Conservation (phyloP, 2,329 filamentous ascomycete species). For the Ciborinia camelliae region DNA sequence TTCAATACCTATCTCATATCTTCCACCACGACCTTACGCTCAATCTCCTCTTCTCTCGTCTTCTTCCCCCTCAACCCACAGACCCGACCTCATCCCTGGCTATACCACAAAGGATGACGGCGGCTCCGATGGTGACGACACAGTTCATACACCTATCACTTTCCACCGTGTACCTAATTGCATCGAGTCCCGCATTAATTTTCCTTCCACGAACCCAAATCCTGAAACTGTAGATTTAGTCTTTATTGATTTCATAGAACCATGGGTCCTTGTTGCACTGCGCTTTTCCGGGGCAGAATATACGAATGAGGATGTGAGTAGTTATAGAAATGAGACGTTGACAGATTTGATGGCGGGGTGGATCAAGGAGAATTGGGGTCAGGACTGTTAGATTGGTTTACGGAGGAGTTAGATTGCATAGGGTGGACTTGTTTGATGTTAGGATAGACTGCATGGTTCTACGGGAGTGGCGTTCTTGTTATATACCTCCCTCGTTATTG, state of each 20-base stretch:
- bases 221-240: slow-evolving; percentile 80
- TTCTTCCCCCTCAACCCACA: slow-evolving; percentile 28
- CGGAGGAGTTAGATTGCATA: not conserved
- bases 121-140: slow-evolving; percentile 84
- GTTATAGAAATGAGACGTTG: slow-evolving; percentile 52
- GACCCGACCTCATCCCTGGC: slow-evolving; percentile 55
- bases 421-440: not conserved
- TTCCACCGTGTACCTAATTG: slow-evolving; percentile 82
- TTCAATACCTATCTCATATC: slow-evolving; percentile 8
- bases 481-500: not conserved
- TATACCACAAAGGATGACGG: slow-evolving; percentile 89
- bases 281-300: slow-evolving; percentile 56
- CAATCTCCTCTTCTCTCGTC: slow-evolving; percentile 26
- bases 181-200: slow-evolving; percentile 65
- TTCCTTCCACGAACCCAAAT: slow-evolving; percentile 49
- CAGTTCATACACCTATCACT: slow-evolving; percentile 69
- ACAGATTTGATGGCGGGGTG: slow-evolving; percentile 55
- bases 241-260: slow-evolving; percentile 87
- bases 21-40: not conserved
- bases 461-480: not conserved
- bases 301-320: slow-evolving; percentile 45
- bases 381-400: slow-evolving; percentile 29
- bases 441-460: not conserved
- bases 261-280: slow-evolving; percentile 74
- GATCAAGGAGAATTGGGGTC: slow-evolving; percentile 56